These are phyloP conservation scores for Xylariales sp. DNA, from an alignment of 2,329 filamentous ascomycete genomes.

Conservation along the genomic window DNA sequence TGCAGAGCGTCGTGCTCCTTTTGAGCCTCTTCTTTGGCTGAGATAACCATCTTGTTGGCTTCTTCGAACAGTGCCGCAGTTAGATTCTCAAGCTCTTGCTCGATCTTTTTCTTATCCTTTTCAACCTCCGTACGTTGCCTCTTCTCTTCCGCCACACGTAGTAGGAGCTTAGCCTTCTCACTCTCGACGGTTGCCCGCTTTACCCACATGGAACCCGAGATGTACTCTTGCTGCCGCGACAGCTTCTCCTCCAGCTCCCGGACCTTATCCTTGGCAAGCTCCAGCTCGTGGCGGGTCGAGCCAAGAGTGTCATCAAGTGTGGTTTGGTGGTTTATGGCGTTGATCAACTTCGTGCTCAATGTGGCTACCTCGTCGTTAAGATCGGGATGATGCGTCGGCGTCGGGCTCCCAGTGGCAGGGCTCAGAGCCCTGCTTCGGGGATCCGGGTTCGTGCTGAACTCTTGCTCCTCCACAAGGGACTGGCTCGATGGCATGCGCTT, in stretches of 20 bases:
- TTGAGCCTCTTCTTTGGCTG: slow-evolving; percentile 83
- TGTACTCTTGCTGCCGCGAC: slow-evolving; percentile 65
- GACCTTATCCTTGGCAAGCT: slow-evolving; percentile 64
- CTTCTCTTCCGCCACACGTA: slow-evolving; percentile 61
- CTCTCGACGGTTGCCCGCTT: slow-evolving; percentile 68
- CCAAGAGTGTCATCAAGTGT: slow-evolving; percentile 84
- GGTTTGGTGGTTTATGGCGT: slow-evolving; percentile 95
- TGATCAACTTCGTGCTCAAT: slow-evolving; percentile 91
- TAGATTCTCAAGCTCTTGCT: slow-evolving; percentile 84
- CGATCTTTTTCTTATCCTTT: slow-evolving; percentile 81
- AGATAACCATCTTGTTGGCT: slow-evolving; percentile 96
- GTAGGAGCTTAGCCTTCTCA: slow-evolving; percentile 60
- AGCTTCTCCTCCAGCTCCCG: slow-evolving; percentile 61
- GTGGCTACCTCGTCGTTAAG: slow-evolving; percentile 74
- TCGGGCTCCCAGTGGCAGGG: slow-evolving; percentile 30
- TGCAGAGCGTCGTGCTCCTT: slow-evolving; percentile 76
- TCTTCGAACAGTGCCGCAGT: slow-evolving; percentile 96
- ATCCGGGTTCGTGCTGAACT: slow-evolving; percentile 67
- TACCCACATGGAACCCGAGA: slow-evolving; percentile 72
- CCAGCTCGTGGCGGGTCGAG: slow-evolving; percentile 77
- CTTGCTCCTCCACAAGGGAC: slow-evolving; percentile 48
- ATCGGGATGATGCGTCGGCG: slow-evolving; percentile 45
- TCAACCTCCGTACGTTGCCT: slow-evolving; percentile 61
- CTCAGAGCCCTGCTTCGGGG: slow-evolving; percentile 51
- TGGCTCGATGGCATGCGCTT: slow-evolving; percentile 30